Evolutionary conservation across 2,329 filamentous ascomycete species (phyloP), one percentile per base, ranked within the genome.

Genomic region (Fusarium sp.): DNA sequence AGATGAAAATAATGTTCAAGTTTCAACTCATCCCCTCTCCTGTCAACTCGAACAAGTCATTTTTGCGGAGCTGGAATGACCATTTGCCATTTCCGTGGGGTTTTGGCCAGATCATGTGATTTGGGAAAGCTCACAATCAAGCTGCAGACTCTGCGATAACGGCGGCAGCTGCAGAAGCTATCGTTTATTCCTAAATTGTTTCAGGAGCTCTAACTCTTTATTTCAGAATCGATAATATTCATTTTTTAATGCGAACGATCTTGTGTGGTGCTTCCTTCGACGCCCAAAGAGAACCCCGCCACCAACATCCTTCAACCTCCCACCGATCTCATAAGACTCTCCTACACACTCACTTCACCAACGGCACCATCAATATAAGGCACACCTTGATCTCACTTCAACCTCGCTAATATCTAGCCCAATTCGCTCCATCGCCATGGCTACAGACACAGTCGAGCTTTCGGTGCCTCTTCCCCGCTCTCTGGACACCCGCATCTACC

Each of bases 391-490:
- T 14, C 18, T 44, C 40, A 23, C 40, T 23, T 44, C 18, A 44
- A 6, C 34, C 31, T 51, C 10, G n/a, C 2, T n/a, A 44, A 44
- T 27, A 27, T 23, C 11, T 11, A 25, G 3, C 23, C 49, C 13
- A 9, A 14, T 33, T 16, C 38, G 44, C 27, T 42, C 23, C 42
- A 51, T n/a, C 27, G 70, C 33, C 56, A 79, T 78, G 77, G 66
- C 73, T 20, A 66, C 71, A 50, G 65, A 70, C 38, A 54, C 71
- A 9, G 56, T 72, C 36, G 73, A 90, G 72, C 78, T 90, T 10
- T 88, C 88, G 1, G 82, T 90, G 23, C 86, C 87, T 6, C 81
- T 91, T 20, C 88, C 89, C 10, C 83, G 82, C 65, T 84, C 88
- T 1, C 78, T 87, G 16, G 87, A 90, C 73, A 87, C 88, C 7